Evolutionary conservation across 139 green algal species (phyloP).

Genomic region (Tetradesmus lagerheimii): DNA sequence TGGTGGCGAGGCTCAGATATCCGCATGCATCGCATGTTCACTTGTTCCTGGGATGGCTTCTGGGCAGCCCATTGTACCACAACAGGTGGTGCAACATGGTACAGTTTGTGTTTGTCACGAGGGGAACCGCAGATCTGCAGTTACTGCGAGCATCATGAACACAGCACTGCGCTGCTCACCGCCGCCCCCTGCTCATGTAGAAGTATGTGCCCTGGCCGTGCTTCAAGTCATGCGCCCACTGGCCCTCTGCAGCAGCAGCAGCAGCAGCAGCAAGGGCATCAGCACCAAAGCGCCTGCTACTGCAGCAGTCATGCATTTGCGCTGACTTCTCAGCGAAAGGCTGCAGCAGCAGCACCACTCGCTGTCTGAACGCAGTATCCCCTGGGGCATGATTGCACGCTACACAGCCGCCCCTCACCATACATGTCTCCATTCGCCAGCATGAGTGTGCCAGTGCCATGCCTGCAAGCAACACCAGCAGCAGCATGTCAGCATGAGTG

Average conservation of each 20-base stretch:
- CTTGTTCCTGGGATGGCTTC: no score
- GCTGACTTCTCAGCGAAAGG: no score
- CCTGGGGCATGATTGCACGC: no score
- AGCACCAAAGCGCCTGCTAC: neutral
- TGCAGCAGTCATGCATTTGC: no score
- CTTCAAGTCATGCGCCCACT: slow-evolving; percentile 78
- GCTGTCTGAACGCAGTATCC: no score
- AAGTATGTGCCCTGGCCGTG: slow-evolving; percentile 74
- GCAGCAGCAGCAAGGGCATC: neutral
- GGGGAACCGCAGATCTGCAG: no score
- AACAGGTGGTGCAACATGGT: no score
- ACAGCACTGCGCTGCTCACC: neutral
- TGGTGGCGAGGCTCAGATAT: no score
- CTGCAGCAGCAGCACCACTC: neutral
- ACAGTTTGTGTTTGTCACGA: no score
- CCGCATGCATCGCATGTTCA: no score
- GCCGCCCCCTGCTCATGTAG: slow-evolving; percentile 67
- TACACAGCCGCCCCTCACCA: slow-evolving; percentile 28
- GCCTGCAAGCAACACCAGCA: slow-evolving; percentile 53
- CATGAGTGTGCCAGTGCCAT: slow-evolving; percentile 71
- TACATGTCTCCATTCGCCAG: slow-evolving; percentile 78
- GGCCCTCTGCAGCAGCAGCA: slow-evolving; percentile 42
- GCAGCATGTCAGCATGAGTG: slow-evolving; percentile 57
- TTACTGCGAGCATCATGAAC: neutral
- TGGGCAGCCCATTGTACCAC: no score